Conservation (phyloP, 306 rosid genomes). For the Crataegus laevigata region DNA sequence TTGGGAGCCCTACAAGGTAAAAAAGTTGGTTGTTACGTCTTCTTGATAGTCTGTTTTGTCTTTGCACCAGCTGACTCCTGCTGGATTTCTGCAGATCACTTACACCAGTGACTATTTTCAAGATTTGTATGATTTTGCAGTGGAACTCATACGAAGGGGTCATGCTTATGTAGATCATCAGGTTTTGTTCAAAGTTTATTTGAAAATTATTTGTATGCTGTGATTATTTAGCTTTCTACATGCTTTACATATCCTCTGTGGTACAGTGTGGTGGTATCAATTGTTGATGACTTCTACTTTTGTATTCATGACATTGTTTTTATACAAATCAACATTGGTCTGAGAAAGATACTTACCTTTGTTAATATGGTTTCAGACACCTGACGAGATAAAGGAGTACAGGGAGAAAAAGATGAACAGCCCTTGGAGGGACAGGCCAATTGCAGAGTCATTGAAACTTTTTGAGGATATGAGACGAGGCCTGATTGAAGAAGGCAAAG, state of each 20-base stretch:
- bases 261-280: background rate
- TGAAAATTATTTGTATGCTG: background rate
- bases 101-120: conserved; percentile 94
- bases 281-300: background rate
- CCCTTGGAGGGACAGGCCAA: conserved; percentile 95
- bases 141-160: conserved; percentile 83
- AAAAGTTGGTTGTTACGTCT: background rate
- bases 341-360: conserved; percentile 1
- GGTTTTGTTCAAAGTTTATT: conserved; percentile 26
- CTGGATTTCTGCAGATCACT: conserved; percentile 51
- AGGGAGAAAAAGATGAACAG: conserved; percentile 93
- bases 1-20: conserved; percentile 91
- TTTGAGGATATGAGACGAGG: conserved; percentile 92
- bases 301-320: background rate
- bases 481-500: conserved; percentile 82
- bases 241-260: background rate
- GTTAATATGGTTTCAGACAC: conserved; percentile 51
- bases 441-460: conserved; percentile 69
- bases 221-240: background rate
- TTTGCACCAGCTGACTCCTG: background rate
- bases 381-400: conserved; percentile 82
- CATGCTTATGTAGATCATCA: conserved; percentile 96
- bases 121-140: conserved; percentile 86
- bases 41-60: background rate
- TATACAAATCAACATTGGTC: background rate